Conservation (phyloP, 441 rosid genomes). For the Croton setiger region DNA sequence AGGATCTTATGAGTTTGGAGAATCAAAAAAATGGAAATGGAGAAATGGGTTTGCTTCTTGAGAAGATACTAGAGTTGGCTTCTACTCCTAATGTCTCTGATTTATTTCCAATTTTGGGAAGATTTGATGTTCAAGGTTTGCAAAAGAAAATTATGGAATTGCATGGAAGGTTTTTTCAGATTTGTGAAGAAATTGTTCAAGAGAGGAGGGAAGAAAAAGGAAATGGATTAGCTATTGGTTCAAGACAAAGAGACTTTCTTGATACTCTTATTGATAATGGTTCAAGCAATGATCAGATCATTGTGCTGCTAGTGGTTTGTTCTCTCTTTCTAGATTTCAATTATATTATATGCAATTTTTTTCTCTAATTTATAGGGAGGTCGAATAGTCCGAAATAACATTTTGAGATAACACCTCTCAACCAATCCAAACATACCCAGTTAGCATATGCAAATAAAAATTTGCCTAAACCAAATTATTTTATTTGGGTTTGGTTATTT, state of each 20-base stretch:
- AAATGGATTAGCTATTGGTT: background rate
- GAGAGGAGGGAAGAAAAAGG: conserved; percentile 25
- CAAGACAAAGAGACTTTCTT: conserved; percentile 22
- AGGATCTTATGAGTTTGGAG: conserved; percentile 33
- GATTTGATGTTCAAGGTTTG: conserved; percentile 37
- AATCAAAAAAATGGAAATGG: conserved; percentile 21
- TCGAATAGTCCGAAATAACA: too few species aligned
- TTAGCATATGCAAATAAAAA: too few species aligned
- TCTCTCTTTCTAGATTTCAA: background rate
- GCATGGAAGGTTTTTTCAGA: conserved; percentile 13
- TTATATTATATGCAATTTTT: too few species aligned
- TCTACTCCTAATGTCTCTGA: conserved; percentile 38
- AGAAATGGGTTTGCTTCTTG: conserved; percentile 23
- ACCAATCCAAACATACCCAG: too few species aligned
- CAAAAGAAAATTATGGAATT: conserved; percentile 28
- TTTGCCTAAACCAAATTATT: too few species aligned
- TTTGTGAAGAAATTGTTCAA: conserved; percentile 22
- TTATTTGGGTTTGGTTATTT: too few species aligned
- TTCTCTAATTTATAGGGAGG: too few species aligned
- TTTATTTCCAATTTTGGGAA: conserved; percentile 30
- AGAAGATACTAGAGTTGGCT: conserved; percentile 25
- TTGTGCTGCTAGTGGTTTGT: conserved; percentile 31
- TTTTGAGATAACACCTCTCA: too few species aligned
- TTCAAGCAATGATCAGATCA: conserved; percentile 34
- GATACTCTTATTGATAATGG: conserved; percentile 29